phyloP scores from a whole-genome alignment of 2,329 filamentous ascomycete genomes.

The Neoarthrinium moseri region DNA sequence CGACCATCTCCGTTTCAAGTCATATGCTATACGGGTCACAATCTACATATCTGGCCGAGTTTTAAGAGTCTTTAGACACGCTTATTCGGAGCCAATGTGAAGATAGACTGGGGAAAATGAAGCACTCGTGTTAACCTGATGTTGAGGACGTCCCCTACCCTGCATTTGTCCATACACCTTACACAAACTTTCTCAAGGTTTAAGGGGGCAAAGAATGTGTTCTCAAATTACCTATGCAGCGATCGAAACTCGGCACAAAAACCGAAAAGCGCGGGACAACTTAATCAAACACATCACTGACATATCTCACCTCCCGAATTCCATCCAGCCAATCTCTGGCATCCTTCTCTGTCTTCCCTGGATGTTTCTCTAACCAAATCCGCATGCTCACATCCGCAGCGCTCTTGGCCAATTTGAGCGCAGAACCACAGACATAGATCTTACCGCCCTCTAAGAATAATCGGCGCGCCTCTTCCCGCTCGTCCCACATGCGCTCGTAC shows the following conservation, averaged over 20 bases:
- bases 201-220: too few relatives aligned
- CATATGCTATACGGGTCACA: too few relatives aligned
- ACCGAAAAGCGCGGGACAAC: background rate
- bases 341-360: constrained; percentile 14
- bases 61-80: too few relatives aligned
- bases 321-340: constrained; percentile 14
- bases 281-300: constrained; percentile 18
- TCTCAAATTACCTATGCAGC: background rate
- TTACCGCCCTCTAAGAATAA: constrained; percentile 1
- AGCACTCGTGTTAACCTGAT: too few relatives aligned
- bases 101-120: too few relatives aligned
- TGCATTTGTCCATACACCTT: too few relatives aligned
- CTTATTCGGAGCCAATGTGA: too few relatives aligned
- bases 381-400: constrained; percentile 13
- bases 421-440: constrained; percentile 2
- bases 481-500: background rate
- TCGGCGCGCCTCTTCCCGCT: background rate
- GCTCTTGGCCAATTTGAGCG: constrained; percentile 14
- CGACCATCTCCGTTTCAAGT: too few relatives aligned
- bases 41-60: too few relatives aligned
- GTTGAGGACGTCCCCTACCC: too few relatives aligned
- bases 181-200: too few relatives aligned
- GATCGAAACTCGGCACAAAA: too few relatives aligned
- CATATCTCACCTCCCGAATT: constrained; percentile 16
- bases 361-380: constrained; percentile 10